Base-by-base conservation (phyloP, 495 filamentous ascomycete species). In the Paragyromitra xinjiangensis region DNA sequence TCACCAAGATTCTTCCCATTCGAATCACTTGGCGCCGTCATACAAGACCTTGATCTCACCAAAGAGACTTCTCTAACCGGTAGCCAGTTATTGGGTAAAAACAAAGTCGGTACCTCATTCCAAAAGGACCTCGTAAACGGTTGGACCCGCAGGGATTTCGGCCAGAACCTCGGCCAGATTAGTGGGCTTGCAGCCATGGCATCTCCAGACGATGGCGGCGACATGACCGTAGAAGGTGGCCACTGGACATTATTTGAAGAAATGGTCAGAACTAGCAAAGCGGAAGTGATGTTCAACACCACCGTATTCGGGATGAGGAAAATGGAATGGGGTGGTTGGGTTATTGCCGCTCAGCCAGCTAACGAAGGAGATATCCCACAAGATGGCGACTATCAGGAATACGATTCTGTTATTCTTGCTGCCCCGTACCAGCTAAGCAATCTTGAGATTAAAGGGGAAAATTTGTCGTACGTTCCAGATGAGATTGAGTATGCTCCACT, bases 201-300 rank as follows among this genome's bases (percentile, higher is more conserved):
- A 12, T 56, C 78, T 6, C 56, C 53, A 92, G 78, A 90, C 92
- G 0, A 94, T 95, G 91, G 94, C 93, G 92, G 92, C 0, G 92
- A 94, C 0, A 89, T 93, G 81, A 84, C 90, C 0, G 87, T 97
- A 6, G 83, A 88, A 8, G 93, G 94, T 0, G 95, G 95, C 2
- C 98, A 98, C 80, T 98, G 93, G 94, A 90, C 88, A 80, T 96
- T 98, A 51, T 99, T 98, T 78, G 87, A 90, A 11, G 85, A 88
- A 14, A 97, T 97, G 91, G 84, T 93, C 3, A 85, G 88, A 40
- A 83, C 85, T 2, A 88, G 93, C 9, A 82, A 84, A 1, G 91
- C 92, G 0, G 83, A 87, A 8, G 62, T 93, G 9, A 83, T 83
- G 2, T 84, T 95, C 16, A 91, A 93, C 76, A 92, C 91, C 0